These are phyloP conservation scores for Suhomyces prunicola DNA, from an alignment of 805 yeast genomes.

Conservation along the genomic window DNA sequence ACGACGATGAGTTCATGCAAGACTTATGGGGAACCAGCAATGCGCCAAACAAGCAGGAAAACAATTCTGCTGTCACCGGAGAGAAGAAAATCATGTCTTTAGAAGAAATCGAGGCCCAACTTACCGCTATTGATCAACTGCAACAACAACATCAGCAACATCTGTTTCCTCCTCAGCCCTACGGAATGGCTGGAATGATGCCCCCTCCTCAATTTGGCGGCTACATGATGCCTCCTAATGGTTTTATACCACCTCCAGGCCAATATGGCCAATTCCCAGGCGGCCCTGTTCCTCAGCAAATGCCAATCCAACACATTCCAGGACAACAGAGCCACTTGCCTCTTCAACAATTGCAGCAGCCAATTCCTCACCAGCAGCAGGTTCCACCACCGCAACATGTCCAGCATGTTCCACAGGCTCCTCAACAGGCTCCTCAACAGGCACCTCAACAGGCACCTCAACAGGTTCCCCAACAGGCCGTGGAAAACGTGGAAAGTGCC, in stretches of 20 bases:
- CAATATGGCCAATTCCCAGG: slow-evolving; percentile 33
- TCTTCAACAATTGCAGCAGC: slow-evolving; percentile 13
- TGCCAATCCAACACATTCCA: slow-evolving; percentile 12
- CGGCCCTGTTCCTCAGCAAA: slow-evolving; percentile 19
- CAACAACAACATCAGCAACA: slow-evolving; percentile 20
- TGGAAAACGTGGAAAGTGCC: not conserved
- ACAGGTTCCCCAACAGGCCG: slow-evolving; percentile 3
- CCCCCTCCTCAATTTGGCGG: slow-evolving; percentile 34
- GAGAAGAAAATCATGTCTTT: slow-evolving; percentile 60
- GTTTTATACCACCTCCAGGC: slow-evolving; percentile 34
- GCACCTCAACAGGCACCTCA: slow-evolving; percentile 4
- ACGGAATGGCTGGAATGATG: slow-evolving; percentile 34
- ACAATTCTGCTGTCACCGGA: slow-evolving; percentile 16
- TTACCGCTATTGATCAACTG: slow-evolving; percentile 44
- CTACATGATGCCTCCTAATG: slow-evolving; percentile 41
- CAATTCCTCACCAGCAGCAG: slow-evolving; percentile 11
- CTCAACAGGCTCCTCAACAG: slow-evolving; percentile 11
- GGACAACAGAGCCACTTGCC: slow-evolving; percentile 14
- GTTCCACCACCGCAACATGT: slow-evolving; percentile 13
- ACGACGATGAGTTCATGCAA: slow-evolving; percentile 45
- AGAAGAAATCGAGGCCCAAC: slow-evolving; percentile 82
- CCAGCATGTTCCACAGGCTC: slow-evolving; percentile 13
- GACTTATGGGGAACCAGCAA: slow-evolving; percentile 42
- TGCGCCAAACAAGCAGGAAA: slow-evolving; percentile 18
- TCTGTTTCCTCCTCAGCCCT: slow-evolving; percentile 30